Base-by-base conservation (phyloP, 176 grass and related monocot genomes). In the Musa troglodytarum region DNA sequence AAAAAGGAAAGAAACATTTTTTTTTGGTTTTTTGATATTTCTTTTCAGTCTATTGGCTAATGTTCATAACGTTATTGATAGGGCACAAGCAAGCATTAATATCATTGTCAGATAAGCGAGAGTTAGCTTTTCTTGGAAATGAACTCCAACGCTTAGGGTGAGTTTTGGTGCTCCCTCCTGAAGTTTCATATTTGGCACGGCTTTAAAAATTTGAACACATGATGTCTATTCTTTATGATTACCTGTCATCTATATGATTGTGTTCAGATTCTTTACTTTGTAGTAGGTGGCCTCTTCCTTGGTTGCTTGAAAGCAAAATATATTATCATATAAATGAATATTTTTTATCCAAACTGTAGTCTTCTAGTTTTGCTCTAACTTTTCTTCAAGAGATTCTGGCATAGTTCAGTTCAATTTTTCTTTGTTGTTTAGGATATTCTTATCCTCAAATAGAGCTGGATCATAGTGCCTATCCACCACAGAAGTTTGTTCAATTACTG, bases 141-240 rank as follows among this genome's bases (percentile, higher is more conserved):
- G 84, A 79, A 63, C 90, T 92, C 80, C 83, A 86, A 72, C 52
- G 51, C n/a, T 78, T 92, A 56, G 90, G 90, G 90, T 92, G 73
- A 80, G n/a, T 51, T 24, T 34, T 57, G 68, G 70, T 14, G 53
- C 19, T 25, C 29, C 26, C 3, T 34, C 34, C 24, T 25, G 52
- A 58, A 82, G 10, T 71, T 52, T 71, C 49, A 52, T 52, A 1
- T 65, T 76, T 65, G 61, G 5, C 20, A 16, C 65, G 43, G 4
- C 13, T 24, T 16, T 50, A 5, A 69, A 12, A n/a, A 3, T 24
- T 24, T 76, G 14, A 5, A 23, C 49, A 68, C 65, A 34, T 34
- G 20, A 34, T 5, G 34, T 34, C 34, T 4, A 34, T 34, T 50
- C 9, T 51, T 19, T 70, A 50, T 34, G 34, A 34, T 20, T 70